Evolutionary conservation across 75 land plant genomes (phyloP).

Genomic region (Selaginella moellendorffii): DNA sequence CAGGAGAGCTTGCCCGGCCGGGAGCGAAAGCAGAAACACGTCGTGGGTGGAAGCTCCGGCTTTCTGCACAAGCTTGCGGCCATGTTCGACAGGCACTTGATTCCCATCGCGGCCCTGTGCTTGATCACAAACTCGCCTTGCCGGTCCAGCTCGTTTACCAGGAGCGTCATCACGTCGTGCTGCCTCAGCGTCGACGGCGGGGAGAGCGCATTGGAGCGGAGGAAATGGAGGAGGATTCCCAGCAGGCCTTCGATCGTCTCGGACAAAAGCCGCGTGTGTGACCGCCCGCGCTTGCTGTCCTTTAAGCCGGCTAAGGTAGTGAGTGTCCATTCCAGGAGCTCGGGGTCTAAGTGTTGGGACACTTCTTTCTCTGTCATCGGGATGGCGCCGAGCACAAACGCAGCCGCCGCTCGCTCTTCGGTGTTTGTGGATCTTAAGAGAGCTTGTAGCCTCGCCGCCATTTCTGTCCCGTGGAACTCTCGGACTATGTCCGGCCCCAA

Average conservation of each 20-base stretch:
- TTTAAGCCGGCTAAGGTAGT: constrained; percentile 15
- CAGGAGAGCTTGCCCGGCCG: constrained; percentile 17
- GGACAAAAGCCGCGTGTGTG: constrained; percentile 9
- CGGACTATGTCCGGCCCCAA: not conserved
- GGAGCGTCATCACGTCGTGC: constrained; percentile 32
- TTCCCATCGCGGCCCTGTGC: constrained; percentile 8
- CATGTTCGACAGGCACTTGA: constrained; percentile 7
- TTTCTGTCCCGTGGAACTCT: not conserved
- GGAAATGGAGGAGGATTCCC: constrained; percentile 37
- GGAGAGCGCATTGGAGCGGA: constrained; percentile 19
- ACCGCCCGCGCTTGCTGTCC: constrained; percentile 11
- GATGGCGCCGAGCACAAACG: constrained; percentile 33
- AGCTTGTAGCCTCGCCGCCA: not conserved
- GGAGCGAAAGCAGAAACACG: constrained; percentile 17
- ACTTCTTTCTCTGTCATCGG: constrained; percentile 12
- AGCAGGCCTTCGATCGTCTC: constrained; percentile 39
- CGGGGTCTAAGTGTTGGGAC: constrained; percentile 26
- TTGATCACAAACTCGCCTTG: constrained; percentile 7
- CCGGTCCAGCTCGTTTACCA: constrained; percentile 28
- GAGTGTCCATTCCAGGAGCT: constrained; percentile 30
- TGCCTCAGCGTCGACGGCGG: constrained; percentile 28
- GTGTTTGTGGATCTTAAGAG: not conserved
- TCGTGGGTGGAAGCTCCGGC: constrained; percentile 12
- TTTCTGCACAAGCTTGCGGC: not conserved
- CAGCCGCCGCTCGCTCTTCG: constrained; percentile 33